phyloP scores from a whole-genome alignment of 2,329 filamentous ascomycete genomes.

The Ilyonectria sp. region DNA sequence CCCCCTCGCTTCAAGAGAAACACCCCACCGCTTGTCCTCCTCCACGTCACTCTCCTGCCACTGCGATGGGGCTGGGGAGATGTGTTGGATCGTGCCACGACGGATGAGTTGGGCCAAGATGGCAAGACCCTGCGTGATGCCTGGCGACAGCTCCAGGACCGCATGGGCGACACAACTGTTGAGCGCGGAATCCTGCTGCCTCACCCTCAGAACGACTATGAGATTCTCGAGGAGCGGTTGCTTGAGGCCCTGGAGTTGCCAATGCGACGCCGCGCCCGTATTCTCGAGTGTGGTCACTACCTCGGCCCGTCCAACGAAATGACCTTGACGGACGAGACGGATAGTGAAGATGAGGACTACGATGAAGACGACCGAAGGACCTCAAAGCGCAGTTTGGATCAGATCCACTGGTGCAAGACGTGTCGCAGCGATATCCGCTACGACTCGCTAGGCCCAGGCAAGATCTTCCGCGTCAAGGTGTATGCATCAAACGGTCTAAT shows the following conservation, averaged over 20 bases:
- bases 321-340: conserved; percentile 59
- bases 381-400: conserved; percentile 45
- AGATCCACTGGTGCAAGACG: conserved; percentile 70
- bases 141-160: conserved; percentile 78
- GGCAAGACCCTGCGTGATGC: conserved; percentile 71
- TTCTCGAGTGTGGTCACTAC: conserved; percentile 85
- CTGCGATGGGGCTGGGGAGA: conserved; percentile 76
- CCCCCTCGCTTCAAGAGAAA: conserved; percentile 70
- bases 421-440: conserved; percentile 70
- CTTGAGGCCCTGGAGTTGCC: conserved; percentile 82
- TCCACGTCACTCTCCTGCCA: conserved; percentile 84
- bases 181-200: conserved; percentile 82
- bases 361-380: conserved; percentile 47
- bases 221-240: conserved; percentile 83
- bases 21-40: conserved; percentile 79
- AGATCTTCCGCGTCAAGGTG: conserved; percentile 84
- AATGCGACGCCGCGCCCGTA: conserved; percentile 73
- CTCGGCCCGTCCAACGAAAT: conserved; percentile 72
- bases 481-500: conserved; percentile 97
- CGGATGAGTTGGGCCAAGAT: conserved; percentile 60
- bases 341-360: conserved; percentile 63
- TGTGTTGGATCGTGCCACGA: conserved; percentile 63
- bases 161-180: conserved; percentile 80
- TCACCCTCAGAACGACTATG: conserved; percentile 85
- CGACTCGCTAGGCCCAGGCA: conserved; percentile 67